phyloP scores from a whole-genome alignment of 2,329 filamentous ascomycete genomes.

The Arachnopeziza araneosa region DNA sequence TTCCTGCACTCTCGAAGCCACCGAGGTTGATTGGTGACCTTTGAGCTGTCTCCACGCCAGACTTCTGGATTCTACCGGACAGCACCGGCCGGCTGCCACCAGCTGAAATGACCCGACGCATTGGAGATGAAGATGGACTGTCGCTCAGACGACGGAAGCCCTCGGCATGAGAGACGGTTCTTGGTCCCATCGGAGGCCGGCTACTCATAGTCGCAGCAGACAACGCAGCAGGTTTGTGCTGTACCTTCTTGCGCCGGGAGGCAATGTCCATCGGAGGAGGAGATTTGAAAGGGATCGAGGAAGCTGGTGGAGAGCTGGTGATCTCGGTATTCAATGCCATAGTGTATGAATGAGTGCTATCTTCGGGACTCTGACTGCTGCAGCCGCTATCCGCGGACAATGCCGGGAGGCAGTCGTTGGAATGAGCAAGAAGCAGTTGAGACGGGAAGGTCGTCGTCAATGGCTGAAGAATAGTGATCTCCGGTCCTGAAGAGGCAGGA shows the following conservation, averaged over 20 bases:
- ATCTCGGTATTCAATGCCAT: conserved; percentile 21
- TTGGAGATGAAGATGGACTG: conserved; percentile 28
- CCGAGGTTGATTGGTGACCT: conserved; percentile 28
- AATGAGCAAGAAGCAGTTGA: conserved; percentile 14
- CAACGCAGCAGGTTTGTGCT: conserved; percentile 27
- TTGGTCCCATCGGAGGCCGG: conserved; percentile 25
- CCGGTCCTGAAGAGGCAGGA: conserved; percentile 5
- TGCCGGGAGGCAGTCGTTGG: conserved; percentile 8
- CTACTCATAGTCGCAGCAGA: conserved; percentile 20
- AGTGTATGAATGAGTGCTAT: conserved; percentile 10
- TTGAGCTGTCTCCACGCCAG: conserved; percentile 27
- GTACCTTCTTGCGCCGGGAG: conserved; percentile 28
- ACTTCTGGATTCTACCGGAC: conserved; percentile 26
- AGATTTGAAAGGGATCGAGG: conserved; percentile 25
- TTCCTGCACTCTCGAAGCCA: conserved; percentile 22
- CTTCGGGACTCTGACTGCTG: conserved; percentile 18
- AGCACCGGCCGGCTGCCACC: conserved; percentile 27
- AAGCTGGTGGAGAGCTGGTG: conserved; percentile 16
- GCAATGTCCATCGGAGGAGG: conserved; percentile 29
- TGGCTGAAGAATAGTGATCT: neutral
- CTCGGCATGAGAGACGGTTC: conserved; percentile 29
- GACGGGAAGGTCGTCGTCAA: conserved; percentile 20
- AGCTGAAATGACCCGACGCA: conserved; percentile 30
- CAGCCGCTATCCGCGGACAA: conserved; percentile 9
- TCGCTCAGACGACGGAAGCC: conserved; percentile 23